Evolutionary conservation across 768 basidiomycete genomes (phyloP).

Genomic region (Termitomyces sp.): DNA sequence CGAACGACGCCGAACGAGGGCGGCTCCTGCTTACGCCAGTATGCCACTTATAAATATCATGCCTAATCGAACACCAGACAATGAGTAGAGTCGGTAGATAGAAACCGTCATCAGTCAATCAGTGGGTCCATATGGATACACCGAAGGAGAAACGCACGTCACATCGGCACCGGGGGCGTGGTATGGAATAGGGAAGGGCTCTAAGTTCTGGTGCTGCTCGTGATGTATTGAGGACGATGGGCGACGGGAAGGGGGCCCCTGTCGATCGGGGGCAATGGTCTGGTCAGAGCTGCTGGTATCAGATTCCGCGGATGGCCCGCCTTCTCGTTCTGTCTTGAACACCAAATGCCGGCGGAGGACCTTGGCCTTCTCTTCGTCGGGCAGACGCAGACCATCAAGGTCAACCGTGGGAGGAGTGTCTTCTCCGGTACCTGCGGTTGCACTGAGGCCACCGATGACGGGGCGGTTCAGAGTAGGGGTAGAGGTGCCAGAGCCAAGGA

Average conservation of each 20-base stretch:
- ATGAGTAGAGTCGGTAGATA: background rate
- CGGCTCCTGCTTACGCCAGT: slow-evolving; percentile 62
- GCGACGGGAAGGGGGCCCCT: slow-evolving; percentile 18
- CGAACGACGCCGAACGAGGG: slow-evolving; percentile 65
- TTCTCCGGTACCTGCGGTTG: slow-evolving; percentile 19
- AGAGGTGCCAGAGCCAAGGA: background rate
- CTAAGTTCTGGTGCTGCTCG: slow-evolving; percentile 42
- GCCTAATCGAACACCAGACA: slow-evolving; percentile 34
- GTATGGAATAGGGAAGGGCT: slow-evolving; percentile 85
- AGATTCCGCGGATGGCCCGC: slow-evolving; percentile 17
- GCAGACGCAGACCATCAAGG: slow-evolving; percentile 57
- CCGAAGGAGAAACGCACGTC: slow-evolving; percentile 56
- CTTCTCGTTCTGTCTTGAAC: slow-evolving; percentile 58
- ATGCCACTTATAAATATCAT: slow-evolving; percentile 96
- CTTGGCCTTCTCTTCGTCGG: slow-evolving; percentile 80
- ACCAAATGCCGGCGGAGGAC: slow-evolving; percentile 80
- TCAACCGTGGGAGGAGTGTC: slow-evolving; percentile 26
- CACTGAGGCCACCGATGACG: slow-evolving; percentile 30
- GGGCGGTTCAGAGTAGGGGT: slow-evolving; percentile 3
- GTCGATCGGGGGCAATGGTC: slow-evolving; percentile 20
- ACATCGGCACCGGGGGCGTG: slow-evolving; percentile 85
- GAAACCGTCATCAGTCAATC: background rate
- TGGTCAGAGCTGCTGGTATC: slow-evolving; percentile 22
- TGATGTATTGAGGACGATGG: slow-evolving; percentile 22
- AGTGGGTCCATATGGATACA: background rate